Evolutionary conservation across 805 yeast genomes (phyloP).

Genomic region (Schwanniomyces occidentalis): DNA sequence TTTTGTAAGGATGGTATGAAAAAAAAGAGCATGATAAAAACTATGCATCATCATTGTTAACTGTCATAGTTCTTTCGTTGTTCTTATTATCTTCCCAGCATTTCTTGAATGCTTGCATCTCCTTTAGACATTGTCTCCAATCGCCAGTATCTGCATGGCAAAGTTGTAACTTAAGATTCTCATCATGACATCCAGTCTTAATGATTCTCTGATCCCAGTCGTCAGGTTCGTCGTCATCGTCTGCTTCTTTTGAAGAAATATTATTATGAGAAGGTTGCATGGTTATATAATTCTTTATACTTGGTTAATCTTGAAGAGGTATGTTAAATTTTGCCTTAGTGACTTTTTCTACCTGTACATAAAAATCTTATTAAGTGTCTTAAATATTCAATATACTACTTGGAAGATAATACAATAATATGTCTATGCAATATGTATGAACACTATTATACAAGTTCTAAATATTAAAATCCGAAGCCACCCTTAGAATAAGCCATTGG

Average conservation of each 20-base stretch:
- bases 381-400: too few species aligned
- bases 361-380: too few species aligned
- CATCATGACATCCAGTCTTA: constrained; percentile 44
- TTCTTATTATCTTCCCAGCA: constrained; percentile 66
- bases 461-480: constrained; percentile 40
- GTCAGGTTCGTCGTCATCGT: constrained; percentile 43
- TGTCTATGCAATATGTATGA: constrained; percentile 1
- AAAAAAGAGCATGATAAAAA: too few species aligned
- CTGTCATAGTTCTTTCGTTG: constrained; percentile 47
- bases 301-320: too few species aligned
- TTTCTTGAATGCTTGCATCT: constrained; percentile 56
- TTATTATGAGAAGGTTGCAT: constrained; percentile 1
- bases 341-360: too few species aligned
- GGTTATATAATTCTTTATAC: too few species aligned
- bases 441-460: constrained; percentile 1
- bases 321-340: too few species aligned
- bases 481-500: constrained; percentile 85
- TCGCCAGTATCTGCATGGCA: constrained; percentile 50
- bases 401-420: too few species aligned
- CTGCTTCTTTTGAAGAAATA: constrained; percentile 3
- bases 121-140: constrained; percentile 40
- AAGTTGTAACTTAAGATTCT: constrained; percentile 39
- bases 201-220: constrained; percentile 50
- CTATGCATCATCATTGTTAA: constrained; percentile 26
- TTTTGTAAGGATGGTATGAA: too few species aligned